Evolutionary conservation across 371 early-diverging fungal genomes (phyloP), one percentile per base, ranked within the genome.

Genomic region (Apophysomyces trapeziformis): DNA sequence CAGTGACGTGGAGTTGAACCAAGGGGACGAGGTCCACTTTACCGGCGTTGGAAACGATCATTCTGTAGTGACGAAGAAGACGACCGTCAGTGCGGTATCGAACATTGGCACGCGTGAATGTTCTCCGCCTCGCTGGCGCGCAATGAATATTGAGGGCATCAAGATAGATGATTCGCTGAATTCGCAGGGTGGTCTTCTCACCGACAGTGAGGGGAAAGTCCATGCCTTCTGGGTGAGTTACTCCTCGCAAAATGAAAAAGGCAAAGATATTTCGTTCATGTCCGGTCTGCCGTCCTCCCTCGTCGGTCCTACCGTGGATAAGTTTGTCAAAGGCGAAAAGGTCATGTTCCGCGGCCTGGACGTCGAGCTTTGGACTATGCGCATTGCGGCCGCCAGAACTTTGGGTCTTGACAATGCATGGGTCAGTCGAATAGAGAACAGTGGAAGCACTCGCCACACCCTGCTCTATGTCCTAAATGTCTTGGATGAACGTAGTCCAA

Each of bases 381-480:
- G 89, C 37, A 85, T 94, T 62, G 89, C 93, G 0, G 87, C 91
- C 7, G 93, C 94, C 0, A 84, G 95, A 38, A 84, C 91, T 0
- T 80, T 95, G 70, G 96, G 95, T 2, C 69, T 96, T 32, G 72
- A 85, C 8, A 89, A 91, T 58, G 83, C 77, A n/a, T 93, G 95
- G 89, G 89, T 96, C 11, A 68, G 73, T n/a, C 82, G 79, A 56
- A 84, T 95, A 18, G 93, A 94, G 69, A 70, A 70, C 32, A 85
- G 90, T 21, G 82, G 88, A 16, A 77, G 76, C 43, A 81, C 87
- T 18, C 76, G 86, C 37, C 85, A 88, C 35, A 88, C 89, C 21
- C 76, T 95, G 65, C 69, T 94, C 8, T 90, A 92, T 64, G 87
- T 90, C 11, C 75, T 92, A 21, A 87, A 88, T 16, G 76, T 87